Base-by-base conservation (phyloP, 2,329 filamentous ascomycete species). In the Boeremia lycopersici region DNA sequence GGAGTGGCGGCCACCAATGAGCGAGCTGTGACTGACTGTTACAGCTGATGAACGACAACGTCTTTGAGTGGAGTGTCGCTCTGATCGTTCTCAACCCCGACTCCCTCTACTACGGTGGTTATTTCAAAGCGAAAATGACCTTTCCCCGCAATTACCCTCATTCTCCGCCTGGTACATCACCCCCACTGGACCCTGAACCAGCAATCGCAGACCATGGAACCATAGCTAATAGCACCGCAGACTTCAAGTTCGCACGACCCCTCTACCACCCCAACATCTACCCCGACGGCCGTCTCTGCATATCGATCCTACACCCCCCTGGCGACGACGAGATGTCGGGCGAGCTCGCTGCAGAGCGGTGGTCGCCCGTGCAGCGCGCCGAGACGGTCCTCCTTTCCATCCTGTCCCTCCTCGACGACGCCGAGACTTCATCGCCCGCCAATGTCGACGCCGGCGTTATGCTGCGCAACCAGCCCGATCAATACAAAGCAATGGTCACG, bases 251-350 rank as follows among this genome's bases (percentile, higher is more conserved):
- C 78, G 74, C 86, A 15, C 84, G 83, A 30, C 86, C 89, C 13
- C 88, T 98, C 59, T 91, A 86, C 78, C 93, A 99, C 74, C 93
- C 93, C 3, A 99, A 99, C 74, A 88, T 99, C 69, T 98, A 98
- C 78, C 78, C 86, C 6, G 90, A 97, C 74, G 93, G 93, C 67
- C 88, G 88, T 63, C 84, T 98, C 39, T 98, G 95, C 80, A 98
- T 99, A 73, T 97, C 93, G 40, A 99, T 99, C 68, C 86, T 99
- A 10, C 93, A 99, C 76, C 84, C 86, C 15, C 92, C 95, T 0
- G 95, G 95, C 62, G 91, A 97, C 57, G 93, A 98, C 71, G 86
- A 89, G 64, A 93, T 93, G 81, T 96, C 93, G 0, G 95, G 95
- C 57, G 93, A 98, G 77, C 78, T 84, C 34, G 93, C 95, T 6